Evolutionary conservation across 352 stramenopile species (phyloP), one percentile per base, ranked within the genome.

Genomic region (Hyaloperonospora brassicae): DNA sequence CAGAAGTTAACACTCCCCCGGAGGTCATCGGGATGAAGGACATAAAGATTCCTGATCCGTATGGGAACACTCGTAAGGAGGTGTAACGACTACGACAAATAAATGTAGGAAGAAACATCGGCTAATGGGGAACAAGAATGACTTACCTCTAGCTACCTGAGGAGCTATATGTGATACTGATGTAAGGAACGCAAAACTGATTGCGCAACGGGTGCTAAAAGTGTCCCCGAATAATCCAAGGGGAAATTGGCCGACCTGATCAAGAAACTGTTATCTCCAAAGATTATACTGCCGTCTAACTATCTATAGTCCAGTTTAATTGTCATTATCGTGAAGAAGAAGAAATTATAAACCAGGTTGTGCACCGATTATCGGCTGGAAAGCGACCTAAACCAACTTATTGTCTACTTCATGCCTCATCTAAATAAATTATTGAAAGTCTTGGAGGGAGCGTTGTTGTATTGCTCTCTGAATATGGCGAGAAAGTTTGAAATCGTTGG

Each of bases 331-430:
- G 13, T 39, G 8, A 13, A 39, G 8, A 39, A 39, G 8, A 39
- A 39, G 8, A 13, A 13, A 8, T 13, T 39, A 8, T 8, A 39
- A 13, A 39, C 13, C 13, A 39, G 34, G 17, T 43, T 43, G 38
- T 46, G 40, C 17, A 46, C 25, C n/a, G 40, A 46, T 11, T 46
- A 46, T 25, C 17, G 17, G n/a, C n/a, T 46, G 21, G 40, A 27
- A 8, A 46, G 25, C 11, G 21, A 25, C 11, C n/a, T 46, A 2
- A 46, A 3, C 11, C 40, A 46, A 25, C 17, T 17, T 17, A 17
- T 17, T 17, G 17, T 17, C 17, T 17, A 17, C 17, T 17, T 17
- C 17, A 17, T 46, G 9, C 40, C n/a, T 4, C 14, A 27, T 14
- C 23, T 46, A 14, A 46, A 46, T 11, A 21, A 46, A 27, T 25